Conservation (phyloP, 345 rosid genomes). For the Syzygium grande region DNA sequence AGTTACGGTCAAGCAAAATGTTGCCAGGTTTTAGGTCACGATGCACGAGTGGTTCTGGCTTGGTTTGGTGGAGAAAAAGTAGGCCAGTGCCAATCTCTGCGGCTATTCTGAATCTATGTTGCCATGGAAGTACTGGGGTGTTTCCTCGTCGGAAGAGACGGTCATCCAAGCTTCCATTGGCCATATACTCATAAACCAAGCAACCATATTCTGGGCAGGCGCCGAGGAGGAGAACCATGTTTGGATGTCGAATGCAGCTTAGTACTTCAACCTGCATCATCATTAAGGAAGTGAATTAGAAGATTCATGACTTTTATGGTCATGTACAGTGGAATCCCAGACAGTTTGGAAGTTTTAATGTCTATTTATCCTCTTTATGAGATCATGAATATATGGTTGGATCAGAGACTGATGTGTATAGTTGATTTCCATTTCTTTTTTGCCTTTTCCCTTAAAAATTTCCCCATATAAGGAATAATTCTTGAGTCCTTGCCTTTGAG, state of each 20-base stretch:
- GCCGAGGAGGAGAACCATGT: constrained; percentile 93
- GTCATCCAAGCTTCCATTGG: constrained; percentile 90
- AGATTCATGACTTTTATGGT: not conserved
- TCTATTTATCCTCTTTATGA: not conserved
- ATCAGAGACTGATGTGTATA: not conserved
- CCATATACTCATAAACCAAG: constrained; percentile 83
- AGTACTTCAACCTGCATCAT: constrained; percentile 57
- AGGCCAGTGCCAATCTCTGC: constrained; percentile 85
- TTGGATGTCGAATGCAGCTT: constrained; percentile 78
- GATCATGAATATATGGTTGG: not conserved
- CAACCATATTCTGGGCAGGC: constrained; percentile 91
- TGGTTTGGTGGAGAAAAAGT: constrained; percentile 83
- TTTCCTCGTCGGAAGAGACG: constrained; percentile 46
- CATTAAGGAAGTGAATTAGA: not conserved
- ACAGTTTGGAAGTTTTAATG: not conserved
- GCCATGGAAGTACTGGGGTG: constrained; percentile 65
- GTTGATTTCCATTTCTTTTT: not conserved
- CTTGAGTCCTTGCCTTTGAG: not conserved
- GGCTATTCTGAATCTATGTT: constrained; percentile 55
- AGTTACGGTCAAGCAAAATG: constrained; percentile 73
- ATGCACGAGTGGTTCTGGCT: constrained; percentile 93
- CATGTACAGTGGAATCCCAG: not conserved
- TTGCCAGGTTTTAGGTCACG: constrained; percentile 91
- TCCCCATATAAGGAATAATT: not conserved
- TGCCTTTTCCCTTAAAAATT: not conserved